phyloP scores from a whole-genome alignment of 2,329 filamentous ascomycete genomes.

The Fonsecaea monophora region DNA sequence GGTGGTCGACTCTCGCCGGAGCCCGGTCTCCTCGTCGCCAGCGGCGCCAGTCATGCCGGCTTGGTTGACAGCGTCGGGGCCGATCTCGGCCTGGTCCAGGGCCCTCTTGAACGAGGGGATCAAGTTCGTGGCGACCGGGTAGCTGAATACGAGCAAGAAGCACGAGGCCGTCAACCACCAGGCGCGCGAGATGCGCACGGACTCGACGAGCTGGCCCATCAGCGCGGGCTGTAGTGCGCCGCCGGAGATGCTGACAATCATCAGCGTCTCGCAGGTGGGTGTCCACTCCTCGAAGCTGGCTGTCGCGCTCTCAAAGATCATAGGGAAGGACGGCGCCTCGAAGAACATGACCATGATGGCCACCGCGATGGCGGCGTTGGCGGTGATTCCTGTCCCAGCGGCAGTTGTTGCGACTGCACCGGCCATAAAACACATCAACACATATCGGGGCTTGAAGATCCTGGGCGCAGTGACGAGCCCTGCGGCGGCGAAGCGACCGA shows the following conservation, averaged over 20 bases:
- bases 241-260: slow-evolving; percentile 38
- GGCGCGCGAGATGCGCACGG: slow-evolving; percentile 32
- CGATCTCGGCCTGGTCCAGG: slow-evolving; percentile 32
- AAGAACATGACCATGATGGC: slow-evolving; percentile 77
- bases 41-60: neutral
- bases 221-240: slow-evolving; percentile 37
- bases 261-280: slow-evolving; percentile 36
- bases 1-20: neutral
- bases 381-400: slow-evolving; percentile 56
- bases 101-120: slow-evolving; percentile 34
- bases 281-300: slow-evolving; percentile 37
- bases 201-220: slow-evolving; percentile 36
- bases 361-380: slow-evolving; percentile 60
- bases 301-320: slow-evolving; percentile 65
- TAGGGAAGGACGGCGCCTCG: slow-evolving; percentile 81
- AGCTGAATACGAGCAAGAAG: slow-evolving; percentile 36
- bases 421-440: slow-evolving; percentile 72
- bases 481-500: slow-evolving; percentile 73
- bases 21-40: slow-evolving; percentile 17
- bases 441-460: slow-evolving; percentile 70
- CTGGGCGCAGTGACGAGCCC: slow-evolving; percentile 63
- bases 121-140: slow-evolving; percentile 32
- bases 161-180: slow-evolving; percentile 35
- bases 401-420: slow-evolving; percentile 66
- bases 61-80: slow-evolving; percentile 4